Conservation (phyloP, 2,329 filamentous ascomycete genomes). For the Escovopsis sp. region DNA sequence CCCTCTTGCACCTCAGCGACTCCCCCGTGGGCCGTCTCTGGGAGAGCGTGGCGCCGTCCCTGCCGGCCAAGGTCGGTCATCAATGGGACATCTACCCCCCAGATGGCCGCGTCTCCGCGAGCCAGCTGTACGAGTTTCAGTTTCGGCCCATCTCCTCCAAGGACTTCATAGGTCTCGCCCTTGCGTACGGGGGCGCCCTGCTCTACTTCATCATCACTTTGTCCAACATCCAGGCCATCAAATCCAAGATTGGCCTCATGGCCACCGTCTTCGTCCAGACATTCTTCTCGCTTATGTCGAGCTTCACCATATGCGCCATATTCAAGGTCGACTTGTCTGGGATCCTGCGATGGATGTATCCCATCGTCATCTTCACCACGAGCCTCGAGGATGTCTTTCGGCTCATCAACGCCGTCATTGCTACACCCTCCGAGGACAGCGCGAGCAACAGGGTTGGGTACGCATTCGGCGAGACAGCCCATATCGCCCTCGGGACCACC, state of each 20-base stretch:
- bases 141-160: conserved; percentile 57
- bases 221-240: conserved; percentile 57
- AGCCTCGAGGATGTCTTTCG: conserved; percentile 69
- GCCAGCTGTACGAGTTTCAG: conserved; percentile 62
- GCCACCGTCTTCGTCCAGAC: conserved; percentile 58
- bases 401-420: conserved; percentile 62
- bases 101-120: conserved; percentile 37
- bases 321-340: conserved; percentile 61
- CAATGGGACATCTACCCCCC: conserved; percentile 53
- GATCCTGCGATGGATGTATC: conserved; percentile 61
- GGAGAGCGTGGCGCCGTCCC: conserved; percentile 41
- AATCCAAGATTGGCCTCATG: conserved; percentile 59
- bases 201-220: conserved; percentile 54
- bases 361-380: conserved; percentile 60
- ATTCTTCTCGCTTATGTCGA: conserved; percentile 58
- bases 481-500: conserved; percentile 52
- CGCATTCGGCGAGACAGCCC: conserved; percentile 59
- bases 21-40: conserved; percentile 51
- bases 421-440: conserved; percentile 53
- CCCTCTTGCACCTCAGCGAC: conserved; percentile 53
- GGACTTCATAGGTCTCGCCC: conserved; percentile 48
- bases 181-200: conserved; percentile 50
- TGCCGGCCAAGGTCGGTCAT: conserved; percentile 33
- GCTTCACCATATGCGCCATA: conserved; percentile 65
- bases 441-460: conserved; percentile 57